Percentiles rank a stretch among this genome's conserved stretches.
phyloP scores from a whole-genome alignment of 805 yeast genomes.

The Ogataea paraovalis region DNA sequence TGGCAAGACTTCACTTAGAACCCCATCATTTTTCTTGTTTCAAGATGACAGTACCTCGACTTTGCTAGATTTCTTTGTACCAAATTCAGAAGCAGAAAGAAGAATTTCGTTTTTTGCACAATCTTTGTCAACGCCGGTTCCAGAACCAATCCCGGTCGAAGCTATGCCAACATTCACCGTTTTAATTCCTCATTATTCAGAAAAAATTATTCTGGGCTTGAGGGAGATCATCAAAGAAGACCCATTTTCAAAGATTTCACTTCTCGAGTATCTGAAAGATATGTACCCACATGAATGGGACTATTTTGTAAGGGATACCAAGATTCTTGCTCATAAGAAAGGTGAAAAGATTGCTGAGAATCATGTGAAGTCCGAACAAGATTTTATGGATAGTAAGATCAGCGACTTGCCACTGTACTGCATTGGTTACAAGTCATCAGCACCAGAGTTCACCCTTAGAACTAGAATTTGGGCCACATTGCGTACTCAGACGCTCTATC shows the following conservation, averaged over 20 bases:
- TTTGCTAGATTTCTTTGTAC: slow-evolving; percentile 37
- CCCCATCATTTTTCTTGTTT: slow-evolving; percentile 44
- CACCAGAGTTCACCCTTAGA: slow-evolving; percentile 59
- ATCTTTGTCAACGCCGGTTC: slow-evolving; percentile 44
- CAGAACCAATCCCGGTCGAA: slow-evolving; percentile 44
- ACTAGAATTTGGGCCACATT: slow-evolving; percentile 87
- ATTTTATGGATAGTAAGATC: slow-evolving; percentile 38
- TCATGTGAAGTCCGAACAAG: slow-evolving; percentile 34
- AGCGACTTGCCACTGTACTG: slow-evolving; percentile 68
- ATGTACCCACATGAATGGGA: slow-evolving; percentile 78
- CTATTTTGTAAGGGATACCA: slow-evolving; percentile 72
- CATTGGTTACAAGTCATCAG: slow-evolving; percentile 66
- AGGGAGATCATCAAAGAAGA: slow-evolving; percentile 46
- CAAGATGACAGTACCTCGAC: slow-evolving; percentile 44
- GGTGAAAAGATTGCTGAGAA: slow-evolving; percentile 31
- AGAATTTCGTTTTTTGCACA: slow-evolving; percentile 53
- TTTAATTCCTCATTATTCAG: slow-evolving; percentile 49
- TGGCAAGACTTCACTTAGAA: slow-evolving; percentile 29
- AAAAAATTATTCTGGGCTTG: slow-evolving; percentile 41
- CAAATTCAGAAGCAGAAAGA: slow-evolving; percentile 48
- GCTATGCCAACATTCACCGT: slow-evolving; percentile 51
- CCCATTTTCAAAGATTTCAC: slow-evolving; percentile 44
- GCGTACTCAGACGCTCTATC: slow-evolving; percentile 75
- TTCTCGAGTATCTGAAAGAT: slow-evolving; percentile 75
- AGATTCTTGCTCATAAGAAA: slow-evolving; percentile 55